Conservation (phyloP, 2,329 filamentous ascomycete genomes). For the Ilyonectria robusta region DNA sequence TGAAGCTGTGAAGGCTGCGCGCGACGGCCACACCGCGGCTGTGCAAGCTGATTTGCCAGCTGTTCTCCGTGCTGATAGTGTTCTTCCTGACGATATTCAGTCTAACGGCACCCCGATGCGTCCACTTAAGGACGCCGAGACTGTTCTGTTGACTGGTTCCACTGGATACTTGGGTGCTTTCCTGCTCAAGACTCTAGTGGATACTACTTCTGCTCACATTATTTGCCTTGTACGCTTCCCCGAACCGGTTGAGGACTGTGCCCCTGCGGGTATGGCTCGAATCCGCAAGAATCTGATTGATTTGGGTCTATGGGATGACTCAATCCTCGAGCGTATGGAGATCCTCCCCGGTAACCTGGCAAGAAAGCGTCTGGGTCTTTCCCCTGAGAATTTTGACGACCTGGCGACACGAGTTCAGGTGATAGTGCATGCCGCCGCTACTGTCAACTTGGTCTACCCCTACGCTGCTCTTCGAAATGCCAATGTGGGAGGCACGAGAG, state of each 20-base stretch:
- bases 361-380: slow-evolving; percentile 77
- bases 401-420: slow-evolving; percentile 77
- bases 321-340: slow-evolving; percentile 83
- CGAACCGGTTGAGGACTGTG: slow-evolving; percentile 75
- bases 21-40: slow-evolving; percentile 80
- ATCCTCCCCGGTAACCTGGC: slow-evolving; percentile 82
- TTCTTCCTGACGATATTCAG: slow-evolving; percentile 78
- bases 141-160: slow-evolving; percentile 80
- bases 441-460: slow-evolving; percentile 85
- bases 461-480: slow-evolving; percentile 82
- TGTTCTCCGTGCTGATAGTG: slow-evolving; percentile 76
- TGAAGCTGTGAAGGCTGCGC: slow-evolving; percentile 77
- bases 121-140: slow-evolving; percentile 75
- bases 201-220: slow-evolving; percentile 77
- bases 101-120: slow-evolving; percentile 67
- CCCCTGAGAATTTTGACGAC: slow-evolving; percentile 74
- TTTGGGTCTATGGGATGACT: slow-evolving; percentile 82
- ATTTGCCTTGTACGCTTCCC: slow-evolving; percentile 82
- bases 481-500: slow-evolving; percentile 84
- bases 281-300: slow-evolving; percentile 84
- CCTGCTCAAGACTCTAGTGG: slow-evolving; percentile 77
- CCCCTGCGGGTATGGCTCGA: slow-evolving; percentile 77
- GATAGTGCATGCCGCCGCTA: slow-evolving; percentile 83
- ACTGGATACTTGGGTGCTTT: slow-evolving; percentile 85
- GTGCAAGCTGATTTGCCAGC: slow-evolving; percentile 83